These are phyloP conservation scores for Trichophyton equinum DNA, from an alignment of 2,329 filamentous ascomycete species.

Conservation along the genomic window DNA sequence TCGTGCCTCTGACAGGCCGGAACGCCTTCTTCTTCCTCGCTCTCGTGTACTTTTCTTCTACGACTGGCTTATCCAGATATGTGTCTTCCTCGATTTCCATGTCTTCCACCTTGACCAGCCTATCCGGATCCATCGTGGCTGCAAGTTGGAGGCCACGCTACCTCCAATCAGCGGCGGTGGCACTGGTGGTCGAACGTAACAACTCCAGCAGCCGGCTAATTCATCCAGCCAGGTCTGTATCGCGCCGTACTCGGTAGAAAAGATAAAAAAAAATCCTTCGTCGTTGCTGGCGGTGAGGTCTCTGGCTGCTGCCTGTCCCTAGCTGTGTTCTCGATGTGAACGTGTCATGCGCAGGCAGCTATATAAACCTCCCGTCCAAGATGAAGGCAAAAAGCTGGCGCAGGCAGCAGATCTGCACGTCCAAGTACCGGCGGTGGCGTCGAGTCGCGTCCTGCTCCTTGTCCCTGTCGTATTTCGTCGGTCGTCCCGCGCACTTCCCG, in stretches of 20 bases:
- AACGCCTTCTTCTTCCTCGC: background rate
- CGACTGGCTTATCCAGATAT: background rate
- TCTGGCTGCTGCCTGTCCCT: no score
- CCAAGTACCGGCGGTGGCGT: background rate
- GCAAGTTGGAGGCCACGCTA: background rate
- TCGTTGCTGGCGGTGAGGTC: background rate
- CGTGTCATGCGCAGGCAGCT: background rate
- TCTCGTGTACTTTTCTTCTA: background rate
- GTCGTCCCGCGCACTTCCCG: background rate
- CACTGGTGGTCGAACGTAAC: background rate
- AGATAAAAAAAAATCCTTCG: background rate
- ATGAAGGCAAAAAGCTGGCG: background rate
- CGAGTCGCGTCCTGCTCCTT: background rate
- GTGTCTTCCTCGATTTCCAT: background rate
- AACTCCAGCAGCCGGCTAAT: background rate
- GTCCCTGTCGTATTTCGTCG: background rate
- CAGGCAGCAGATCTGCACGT: background rate
- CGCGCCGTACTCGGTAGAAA: background rate
- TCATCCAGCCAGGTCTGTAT: background rate
- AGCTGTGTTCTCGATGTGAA: no score
- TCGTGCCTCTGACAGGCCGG: background rate
- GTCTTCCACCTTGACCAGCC: background rate
- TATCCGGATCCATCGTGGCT: background rate
- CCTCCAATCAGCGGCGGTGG: background rate
- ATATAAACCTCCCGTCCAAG: background rate